A percentile compares a stretch with the other conserved stretches of the same genome.
These are phyloP conservation scores for Bassia scoparia DNA, from an alignment of 148 eudicot genomes.

Conservation along the genomic window DNA sequence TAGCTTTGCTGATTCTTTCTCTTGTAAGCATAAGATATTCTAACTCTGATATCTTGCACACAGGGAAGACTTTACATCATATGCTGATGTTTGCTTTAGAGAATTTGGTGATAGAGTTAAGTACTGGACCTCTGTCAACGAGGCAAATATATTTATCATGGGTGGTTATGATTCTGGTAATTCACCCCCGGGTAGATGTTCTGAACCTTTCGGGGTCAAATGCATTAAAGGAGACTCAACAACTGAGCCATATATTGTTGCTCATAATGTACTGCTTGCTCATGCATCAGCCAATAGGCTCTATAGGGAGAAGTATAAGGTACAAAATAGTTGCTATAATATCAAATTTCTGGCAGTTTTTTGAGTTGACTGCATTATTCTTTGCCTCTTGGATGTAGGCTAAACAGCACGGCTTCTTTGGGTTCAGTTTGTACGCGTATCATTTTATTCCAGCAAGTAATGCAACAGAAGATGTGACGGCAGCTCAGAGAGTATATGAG, in stretches of 20 bases:
- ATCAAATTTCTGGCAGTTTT: no score
- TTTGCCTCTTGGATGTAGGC: constrained; percentile 31
- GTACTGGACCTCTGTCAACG: constrained; percentile 63
- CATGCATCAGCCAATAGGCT: constrained; percentile 48
- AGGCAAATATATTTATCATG: constrained; percentile 40
- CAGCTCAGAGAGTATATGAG: constrained; percentile 44
- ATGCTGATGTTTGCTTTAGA: constrained; percentile 69
- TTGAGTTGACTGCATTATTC: background rate
- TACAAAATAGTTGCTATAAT: no score
- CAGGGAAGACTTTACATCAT: constrained; percentile 45
- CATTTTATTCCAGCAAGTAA: constrained; percentile 35
- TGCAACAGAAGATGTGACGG: constrained; percentile 43
- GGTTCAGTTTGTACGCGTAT: constrained; percentile 38
- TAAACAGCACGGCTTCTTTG: constrained; percentile 52
- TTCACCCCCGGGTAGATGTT: constrained; percentile 52
- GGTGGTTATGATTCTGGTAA: constrained; percentile 46
- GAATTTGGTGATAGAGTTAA: constrained; percentile 62
- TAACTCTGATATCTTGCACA: background rate
- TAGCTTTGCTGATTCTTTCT: background rate
- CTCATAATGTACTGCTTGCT: constrained; percentile 48
- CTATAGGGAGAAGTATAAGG: constrained; percentile 40
- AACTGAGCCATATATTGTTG: constrained; percentile 52
- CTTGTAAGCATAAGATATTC: no score
- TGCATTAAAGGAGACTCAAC: constrained; percentile 54
- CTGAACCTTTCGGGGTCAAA: constrained; percentile 22